Evolutionary conservation across 768 basidiomycete genomes (phyloP), one percentile per base, ranked within the genome.

Genomic region (Rhizopogon roseolus): DNA sequence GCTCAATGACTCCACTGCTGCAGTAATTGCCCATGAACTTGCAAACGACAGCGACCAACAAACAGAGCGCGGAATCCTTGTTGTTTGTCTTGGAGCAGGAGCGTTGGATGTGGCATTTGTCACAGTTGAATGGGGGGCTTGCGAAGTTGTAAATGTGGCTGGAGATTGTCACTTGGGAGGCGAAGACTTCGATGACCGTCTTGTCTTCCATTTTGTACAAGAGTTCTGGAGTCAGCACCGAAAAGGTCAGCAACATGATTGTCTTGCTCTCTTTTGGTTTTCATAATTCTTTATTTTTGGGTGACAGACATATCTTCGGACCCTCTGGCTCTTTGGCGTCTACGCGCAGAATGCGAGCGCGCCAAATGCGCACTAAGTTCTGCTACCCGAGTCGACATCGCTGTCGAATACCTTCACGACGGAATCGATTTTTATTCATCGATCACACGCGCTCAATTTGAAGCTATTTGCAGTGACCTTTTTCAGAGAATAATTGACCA

Each of bases 391-490:
- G 94, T 95, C 43, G 89, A 93, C 64, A 93, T 98, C 62, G 95
- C 96, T 73, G 96, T 98, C 67, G 95, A 98, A 79, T 96, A 94
- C 46, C 87, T 98, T 58, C 96, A 81, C 70, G 93, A 96, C 80
- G 94, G 95, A 67, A 88, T 96, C 70, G 94, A 98, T 75, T 97
- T 98, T 78, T 97, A 95, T 81, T 95, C 94, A 17, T 93, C 93
- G 51, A 83, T 98, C 68, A 98, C 96, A 65, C 93, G 95, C 78
- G 93, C 93, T 49, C 90, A 94, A 64, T 98, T 97, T 75, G 95
- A 97, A 73, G 90, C 94, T 67, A 78, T 98, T 49, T 95, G 93
- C 79, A 86, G 90, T 66, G 92, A 95, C 64, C 81, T 98, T 62
- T 98, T 98, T 88, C 86, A 90, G 50, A 82, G 85, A 63, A 95